A percentile compares a stretch with the other conserved stretches of the same genome.
Conservation (phyloP, 495 filamentous ascomycete species). For the Xylaria longipes region DNA sequence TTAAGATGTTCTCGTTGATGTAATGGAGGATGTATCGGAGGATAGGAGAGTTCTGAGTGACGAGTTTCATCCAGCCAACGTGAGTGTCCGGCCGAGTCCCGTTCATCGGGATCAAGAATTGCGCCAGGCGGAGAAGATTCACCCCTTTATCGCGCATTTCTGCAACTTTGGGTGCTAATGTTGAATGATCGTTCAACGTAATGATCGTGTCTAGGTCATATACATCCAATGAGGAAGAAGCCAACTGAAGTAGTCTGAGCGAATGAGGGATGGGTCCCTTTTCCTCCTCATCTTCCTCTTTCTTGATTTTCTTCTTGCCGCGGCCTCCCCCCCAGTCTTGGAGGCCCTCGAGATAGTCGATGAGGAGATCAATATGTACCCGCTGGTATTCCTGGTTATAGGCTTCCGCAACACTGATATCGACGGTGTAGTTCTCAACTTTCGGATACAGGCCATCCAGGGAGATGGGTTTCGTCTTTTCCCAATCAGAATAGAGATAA, state of each 20-base stretch:
- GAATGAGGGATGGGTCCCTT: background rate
- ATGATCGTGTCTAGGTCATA: conserved; percentile 29
- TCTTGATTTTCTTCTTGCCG: background rate
- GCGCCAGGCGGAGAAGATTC: conserved; percentile 26
- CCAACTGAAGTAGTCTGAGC: conserved; percentile 28
- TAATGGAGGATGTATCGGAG: conserved; percentile 36
- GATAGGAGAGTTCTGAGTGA: conserved; percentile 31
- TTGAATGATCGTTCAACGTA: conserved; percentile 19
- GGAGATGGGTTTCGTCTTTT: conserved; percentile 11
- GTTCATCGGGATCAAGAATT: conserved; percentile 18
- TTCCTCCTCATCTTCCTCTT: background rate
- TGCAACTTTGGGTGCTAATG: conserved; percentile 17
- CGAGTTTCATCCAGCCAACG: conserved; percentile 32
- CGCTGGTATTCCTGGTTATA: conserved; percentile 28
- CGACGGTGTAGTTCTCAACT: conserved; percentile 35
- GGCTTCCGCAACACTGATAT: conserved; percentile 27
- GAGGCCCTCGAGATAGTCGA: conserved; percentile 25
- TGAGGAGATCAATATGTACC: conserved; percentile 30
- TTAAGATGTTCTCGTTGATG: conserved; percentile 31
- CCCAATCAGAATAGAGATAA: conserved; percentile 30
- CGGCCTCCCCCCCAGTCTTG: background rate
- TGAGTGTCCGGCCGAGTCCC: conserved; percentile 20
- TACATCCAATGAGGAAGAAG: conserved; percentile 34
- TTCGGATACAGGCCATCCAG: conserved; percentile 37
- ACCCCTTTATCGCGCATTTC: conserved; percentile 30